A percentile compares a stretch with the other conserved stretches of the same genome.
These are phyloP conservation scores for Verruconis gallopava DNA, from an alignment of 2,329 filamentous ascomycete genomes.

Conservation along the genomic window DNA sequence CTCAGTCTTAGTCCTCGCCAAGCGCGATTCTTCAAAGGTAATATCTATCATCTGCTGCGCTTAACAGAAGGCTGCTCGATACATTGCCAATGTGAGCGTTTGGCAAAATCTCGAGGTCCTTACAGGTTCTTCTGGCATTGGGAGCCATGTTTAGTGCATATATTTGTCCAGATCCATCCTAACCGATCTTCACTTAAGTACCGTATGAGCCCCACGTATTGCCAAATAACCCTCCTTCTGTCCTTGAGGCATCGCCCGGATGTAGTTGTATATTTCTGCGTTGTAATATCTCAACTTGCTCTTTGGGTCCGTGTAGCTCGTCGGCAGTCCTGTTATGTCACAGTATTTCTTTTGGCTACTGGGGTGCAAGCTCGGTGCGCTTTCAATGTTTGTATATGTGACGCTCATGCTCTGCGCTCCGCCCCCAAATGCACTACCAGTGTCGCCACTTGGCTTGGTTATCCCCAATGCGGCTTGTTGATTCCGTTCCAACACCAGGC, in stretches of 20 bases:
- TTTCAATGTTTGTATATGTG: slow-evolving; percentile 95
- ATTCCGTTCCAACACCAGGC: slow-evolving; percentile 78
- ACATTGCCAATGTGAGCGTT: no score
- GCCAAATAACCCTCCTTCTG: slow-evolving; percentile 81
- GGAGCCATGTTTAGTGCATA: no score
- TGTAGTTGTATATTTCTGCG: slow-evolving; percentile 75
- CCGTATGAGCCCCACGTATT: slow-evolving; percentile 79
- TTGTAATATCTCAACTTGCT: slow-evolving; percentile 87
- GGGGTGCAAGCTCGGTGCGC: slow-evolving; percentile 68
- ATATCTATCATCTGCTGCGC: no score
- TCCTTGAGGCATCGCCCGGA: slow-evolving; percentile 68
- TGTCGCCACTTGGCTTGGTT: slow-evolving; percentile 35
- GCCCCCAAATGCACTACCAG: slow-evolving; percentile 21
- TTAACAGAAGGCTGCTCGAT: no score
- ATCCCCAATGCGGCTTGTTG: slow-evolving; percentile 25
- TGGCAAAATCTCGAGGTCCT: no score
- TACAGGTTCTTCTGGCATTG: no score
- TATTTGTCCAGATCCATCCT: no score
- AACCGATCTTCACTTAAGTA: slow-evolving; percentile 66
- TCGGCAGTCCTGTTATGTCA: slow-evolving; percentile 86
- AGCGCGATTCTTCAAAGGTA: no score
- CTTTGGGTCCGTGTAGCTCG: slow-evolving; percentile 89
- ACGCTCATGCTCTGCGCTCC: slow-evolving; percentile 29
- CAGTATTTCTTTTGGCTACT: slow-evolving; percentile 82
- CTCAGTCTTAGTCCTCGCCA: no score